phyloP scores from a whole-genome alignment of 2,329 filamentous ascomycete species.

The Alternaria rosae region DNA sequence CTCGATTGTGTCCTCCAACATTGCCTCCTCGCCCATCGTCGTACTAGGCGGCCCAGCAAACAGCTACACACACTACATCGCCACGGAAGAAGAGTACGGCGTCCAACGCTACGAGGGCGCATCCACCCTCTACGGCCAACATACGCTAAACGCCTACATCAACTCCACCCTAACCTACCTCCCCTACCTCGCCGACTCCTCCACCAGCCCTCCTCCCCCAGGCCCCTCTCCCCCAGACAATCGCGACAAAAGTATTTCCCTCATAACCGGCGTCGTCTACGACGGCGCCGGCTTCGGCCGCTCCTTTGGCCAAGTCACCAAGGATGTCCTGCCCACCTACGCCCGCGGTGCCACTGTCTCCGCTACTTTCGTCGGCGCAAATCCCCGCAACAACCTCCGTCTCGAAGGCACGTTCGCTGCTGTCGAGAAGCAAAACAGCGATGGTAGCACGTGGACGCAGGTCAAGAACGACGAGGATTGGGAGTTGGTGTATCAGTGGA shows the following conservation, averaged over 20 bases:
- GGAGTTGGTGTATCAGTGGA: slow-evolving; percentile 83
- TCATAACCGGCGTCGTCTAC: slow-evolving; percentile 80
- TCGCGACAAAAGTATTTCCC: slow-evolving; percentile 74
- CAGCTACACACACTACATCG: slow-evolving; percentile 84
- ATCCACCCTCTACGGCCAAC: slow-evolving; percentile 84
- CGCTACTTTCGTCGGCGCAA: slow-evolving; percentile 81
- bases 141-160: slow-evolving; percentile 86
- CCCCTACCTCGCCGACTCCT: slow-evolving; percentile 64
- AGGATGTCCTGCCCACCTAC: slow-evolving; percentile 64
- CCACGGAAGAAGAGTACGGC: slow-evolving; percentile 80
- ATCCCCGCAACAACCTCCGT: slow-evolving; percentile 86
- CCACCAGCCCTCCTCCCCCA: slow-evolving; percentile 43
- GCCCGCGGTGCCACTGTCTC: slow-evolving; percentile 67
- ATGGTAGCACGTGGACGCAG: slow-evolving; percentile 65
- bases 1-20: slow-evolving; percentile 27
- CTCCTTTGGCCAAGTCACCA: slow-evolving; percentile 72
- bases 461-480: slow-evolving; percentile 81
- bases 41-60: slow-evolving; percentile 90
- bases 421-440: slow-evolving; percentile 68
- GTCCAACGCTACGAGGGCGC: slow-evolving; percentile 95
- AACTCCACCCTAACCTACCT: slow-evolving; percentile 81
- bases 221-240: slow-evolving; percentile 80
- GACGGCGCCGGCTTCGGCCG: slow-evolving; percentile 73
- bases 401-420: slow-evolving; percentile 80
- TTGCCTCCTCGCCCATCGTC: slow-evolving; percentile 61